Base-by-base conservation (phyloP, 2,329 filamentous ascomycete genomes). In the Cladophialophora exuberans region DNA sequence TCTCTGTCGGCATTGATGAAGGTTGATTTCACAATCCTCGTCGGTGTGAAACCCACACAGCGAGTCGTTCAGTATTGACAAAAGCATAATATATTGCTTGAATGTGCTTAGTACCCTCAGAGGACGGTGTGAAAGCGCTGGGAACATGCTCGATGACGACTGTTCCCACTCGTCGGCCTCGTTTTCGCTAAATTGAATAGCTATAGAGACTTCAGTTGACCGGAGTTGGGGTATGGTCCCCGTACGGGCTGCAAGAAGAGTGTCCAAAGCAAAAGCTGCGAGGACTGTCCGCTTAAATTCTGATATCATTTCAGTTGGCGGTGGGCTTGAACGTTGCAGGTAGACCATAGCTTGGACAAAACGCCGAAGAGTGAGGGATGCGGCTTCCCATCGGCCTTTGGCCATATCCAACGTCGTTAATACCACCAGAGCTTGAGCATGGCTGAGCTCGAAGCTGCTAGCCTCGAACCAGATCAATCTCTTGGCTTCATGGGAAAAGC, bases 191-290 rank as follows among this genome's bases (percentile, higher is more conserved):
- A 31, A 31, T 13, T 31, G 7, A 13, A 31, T 6, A 13, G 6
- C 7, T 7, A 31, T 13, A 7, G 6, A 6, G 13, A 31, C 13
- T 6, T 31, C 28, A 13, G 7, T 6, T 31, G 28, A 7, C 13
- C 28, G 28, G 13, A 43, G 39, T 7, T 43, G 39, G 3, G 39
- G 39, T 5, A 23, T 6, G n/a, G 20, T 23, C 9, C 3, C 9
- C 5, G 20, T 20, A 15, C 6, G 39, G 2, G 39, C 39, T 7
- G 39, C 39, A 13, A 43, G 15, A 23, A 43, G 3, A 3, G 39
- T 43, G n/a, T 43, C 39, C 39, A 43, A 22, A 25, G 39, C 7
- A 43, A 43, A 43, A 3, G 17, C 20, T 18, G 39, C 39, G n/a
- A 42, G 38, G 15, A 42, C 4, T 17, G 18, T 20, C 22, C 13